Base-by-base conservation (phyloP, 371 early-diverging fungal species). In the Lichtheimia ornata region DNA sequence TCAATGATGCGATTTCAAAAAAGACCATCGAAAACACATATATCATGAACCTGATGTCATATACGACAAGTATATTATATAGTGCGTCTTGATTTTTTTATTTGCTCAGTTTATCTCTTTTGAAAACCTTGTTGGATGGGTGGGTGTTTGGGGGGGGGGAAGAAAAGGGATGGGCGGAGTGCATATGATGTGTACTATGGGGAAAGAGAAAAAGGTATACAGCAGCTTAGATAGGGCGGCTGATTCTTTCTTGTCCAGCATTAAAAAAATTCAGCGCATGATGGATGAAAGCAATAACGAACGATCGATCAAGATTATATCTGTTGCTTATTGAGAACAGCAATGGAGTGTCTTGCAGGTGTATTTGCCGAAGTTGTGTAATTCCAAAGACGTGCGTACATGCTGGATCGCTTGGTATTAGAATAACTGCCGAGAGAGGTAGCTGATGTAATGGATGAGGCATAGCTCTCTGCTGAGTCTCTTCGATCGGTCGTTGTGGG, bases 331-430 rank as follows among this genome's bases (percentile, higher is more conserved):
- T n/a, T 27, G 25, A 52, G 22, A 22, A 58, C 59, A 40, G 45
- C 59, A 45, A 58, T 45, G n/a, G 59, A 58, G n/a, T 58, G 40
- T 24, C 59, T 58, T 49, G 50, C 17, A 41, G 12, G n/a, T 9
- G 20, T 50, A 49, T 15, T 27, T 24, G 18, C 24, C 17, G 20
- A 40, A 17, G 62, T 47, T 41, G 42, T 52, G 18, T 56, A 47
- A 44, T 64, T 73, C 73, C 77, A 81, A 30, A 80, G 65, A 22
- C 75, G 71, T 14, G 77, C 67, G 58, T 80, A 80, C 70, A 81
- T 64, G 47, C 81, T 81, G 1, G 81, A 71, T 24, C 81, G 66
- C 47, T 81, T 81, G 65, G 35, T 14, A 30, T 70, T 66, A 25
- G 60, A 56, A 40, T 61, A 61, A 15, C 72, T 71, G 20, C 66